Base-by-base conservation (phyloP, 1,284 basidiomycete genomes). In the Porodaedalea pini region DNA sequence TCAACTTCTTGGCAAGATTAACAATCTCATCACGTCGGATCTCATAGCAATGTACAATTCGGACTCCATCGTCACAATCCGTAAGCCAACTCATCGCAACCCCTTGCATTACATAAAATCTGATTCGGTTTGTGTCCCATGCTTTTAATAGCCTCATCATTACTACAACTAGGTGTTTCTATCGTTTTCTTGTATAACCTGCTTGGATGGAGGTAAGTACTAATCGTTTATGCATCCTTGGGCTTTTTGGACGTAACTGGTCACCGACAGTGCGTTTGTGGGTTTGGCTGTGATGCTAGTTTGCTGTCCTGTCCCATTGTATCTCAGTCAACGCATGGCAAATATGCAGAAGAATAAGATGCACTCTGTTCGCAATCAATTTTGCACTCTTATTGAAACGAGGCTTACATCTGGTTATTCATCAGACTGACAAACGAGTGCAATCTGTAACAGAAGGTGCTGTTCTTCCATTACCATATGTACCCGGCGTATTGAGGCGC, bases 1-100 rank as follows among this genome's bases (percentile, higher is more conserved):
- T 5, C 70, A 71, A 29, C 53, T 77, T 11, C 68, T 70, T n/a
- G 74, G 74, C 3, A 71, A 70, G 54, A 74, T 77, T 63, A 76
- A 75, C 57, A 74, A 74, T 8, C 31, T 62, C 13, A 36, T 62
- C n/a, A 56, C 58, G 11, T 63, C 63, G 17, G 65, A 66, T 51
- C 36, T 65, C 43, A 50, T 27, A 1, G 62, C 62, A 31, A 62
- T 62, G 23, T 25, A 44, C 2, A 60, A 62, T 15, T 61, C 61
- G 4, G 51, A 56, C 17, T 53, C 61, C 23, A 29, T 41, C 3
- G 21, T 58, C 15, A 48, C 61, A 43, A 31, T 65, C 4, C 25
- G 57, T 59, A 13, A 11, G 56, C 44, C n/a, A n/a, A n/a, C n/a
- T n/a, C n/a, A n/a, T n/a, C n/a, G n/a, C n/a, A n/a, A n/a, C n/a